A percentile compares a stretch with the other conserved stretches of the same genome.
These are phyloP conservation scores for Fusarium sublunatum DNA, from an alignment of 2,329 filamentous ascomycete genomes.

Conservation along the genomic window DNA sequence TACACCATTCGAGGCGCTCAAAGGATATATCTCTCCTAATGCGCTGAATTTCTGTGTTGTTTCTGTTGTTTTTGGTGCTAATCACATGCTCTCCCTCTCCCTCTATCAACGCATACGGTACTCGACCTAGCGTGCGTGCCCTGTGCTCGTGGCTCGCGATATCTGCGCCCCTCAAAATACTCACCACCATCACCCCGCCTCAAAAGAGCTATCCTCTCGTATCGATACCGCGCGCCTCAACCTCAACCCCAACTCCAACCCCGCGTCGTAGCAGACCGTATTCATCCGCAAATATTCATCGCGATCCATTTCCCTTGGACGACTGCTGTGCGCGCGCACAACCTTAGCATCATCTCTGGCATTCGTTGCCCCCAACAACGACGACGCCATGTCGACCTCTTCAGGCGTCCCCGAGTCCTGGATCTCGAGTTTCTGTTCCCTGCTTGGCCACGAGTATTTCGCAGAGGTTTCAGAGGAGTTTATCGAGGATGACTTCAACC, in stretches of 20 bases:
- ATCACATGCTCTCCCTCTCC: constrained; percentile 1
- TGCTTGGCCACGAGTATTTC: constrained; percentile 98
- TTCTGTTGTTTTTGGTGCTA: constrained; percentile 18
- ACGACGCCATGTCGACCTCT: constrained; percentile 66
- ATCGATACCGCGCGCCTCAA: constrained; percentile 39
- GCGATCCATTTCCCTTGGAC: constrained; percentile 10
- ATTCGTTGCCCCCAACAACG: constrained; percentile 16
- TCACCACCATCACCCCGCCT: constrained; percentile 44
- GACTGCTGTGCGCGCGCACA: constrained; percentile 27
- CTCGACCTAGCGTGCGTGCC: constrained; percentile 27
- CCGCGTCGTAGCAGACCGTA: constrained; percentile 10
- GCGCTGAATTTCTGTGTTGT: constrained; percentile 8
- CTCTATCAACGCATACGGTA: neutral
- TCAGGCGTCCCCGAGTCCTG: constrained; percentile 82
- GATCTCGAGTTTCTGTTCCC: constrained; percentile 96
- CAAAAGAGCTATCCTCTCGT: constrained; percentile 38
- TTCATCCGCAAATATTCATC: constrained; percentile 1
- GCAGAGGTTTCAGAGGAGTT: constrained; percentile 99
- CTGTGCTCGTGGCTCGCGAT: constrained; percentile 32
- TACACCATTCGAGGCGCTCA: constrained; percentile 2
- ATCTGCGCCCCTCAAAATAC: constrained; percentile 41
- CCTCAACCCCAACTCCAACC: neutral
- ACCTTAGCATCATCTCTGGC: constrained; percentile 20
- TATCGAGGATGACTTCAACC: constrained; percentile 99
- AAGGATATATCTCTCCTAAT: constrained; percentile 2